Base-by-base conservation (phyloP, 1,284 basidiomycete genomes). In the Naganishia sp. region DNA sequence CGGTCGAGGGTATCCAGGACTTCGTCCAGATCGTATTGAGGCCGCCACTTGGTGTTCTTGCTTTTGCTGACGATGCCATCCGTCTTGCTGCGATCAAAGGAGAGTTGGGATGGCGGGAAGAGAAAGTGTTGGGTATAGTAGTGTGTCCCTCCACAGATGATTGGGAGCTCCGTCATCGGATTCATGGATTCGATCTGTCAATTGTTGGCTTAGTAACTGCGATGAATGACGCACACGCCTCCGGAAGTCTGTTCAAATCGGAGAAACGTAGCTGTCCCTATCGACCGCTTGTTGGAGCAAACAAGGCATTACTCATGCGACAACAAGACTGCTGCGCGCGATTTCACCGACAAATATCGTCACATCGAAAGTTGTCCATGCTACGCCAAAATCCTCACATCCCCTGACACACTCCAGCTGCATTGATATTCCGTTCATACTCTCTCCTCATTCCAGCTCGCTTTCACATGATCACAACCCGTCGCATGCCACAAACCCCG, bases 91-190 rank as follows among this genome's bases (percentile, higher is more conserved):
- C 76, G 72, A 1, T 72, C 74, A 6, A 82, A 68, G 0, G 81
- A 80, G 23, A 93, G 81, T 42, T 89, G 85, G 67, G 87, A 85
- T 0, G 91, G 88, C 71, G 94, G 94, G 10, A 79, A 78, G n/a
- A 80, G 74, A 47, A 75, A 77, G 76, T 99, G 92, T 76, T 99
- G 95, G 23, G 96, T 88, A 86, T 96, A 99, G 77, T 99, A 99
- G 18, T 92, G 88, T 0, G 95, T 99, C 7, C 95, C 95, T 3
- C 95, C 95, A 53, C 95, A 94, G 4, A 96, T 82, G 63, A 99
- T 90, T 0, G 94, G 94, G 7, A 97, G 78, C 63, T 88, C 7
- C 0, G 60, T 56, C 6, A 68, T 13, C 65, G 69, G 45, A 18
- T 18, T n/a, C 21, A 42, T 11, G 43, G 67, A 43, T 65, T 58